phyloP scores from a whole-genome alignment of 306 rosid species.

The Luffa acutangula region DNA sequence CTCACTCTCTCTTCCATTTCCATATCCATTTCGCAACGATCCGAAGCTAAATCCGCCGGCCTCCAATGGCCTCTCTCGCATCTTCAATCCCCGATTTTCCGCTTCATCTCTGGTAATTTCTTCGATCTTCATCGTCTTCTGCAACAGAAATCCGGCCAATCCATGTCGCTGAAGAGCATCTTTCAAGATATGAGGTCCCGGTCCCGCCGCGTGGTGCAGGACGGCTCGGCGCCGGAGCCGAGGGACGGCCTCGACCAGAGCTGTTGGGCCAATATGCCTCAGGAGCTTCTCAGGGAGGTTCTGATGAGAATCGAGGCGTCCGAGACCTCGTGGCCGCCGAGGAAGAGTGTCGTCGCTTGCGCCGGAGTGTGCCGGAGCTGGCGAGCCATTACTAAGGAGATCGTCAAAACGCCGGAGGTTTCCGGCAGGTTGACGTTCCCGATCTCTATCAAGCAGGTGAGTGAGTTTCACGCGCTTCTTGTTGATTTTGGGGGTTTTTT shows the following conservation, averaged over 20 bases:
- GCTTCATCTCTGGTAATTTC: not conserved
- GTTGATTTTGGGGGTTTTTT: not conserved
- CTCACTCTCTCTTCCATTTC: not conserved
- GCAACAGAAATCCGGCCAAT: not conserved
- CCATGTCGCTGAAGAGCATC: slow-evolving; percentile 50
- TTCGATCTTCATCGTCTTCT: not conserved
- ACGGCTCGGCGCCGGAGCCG: slow-evolving; percentile 13
- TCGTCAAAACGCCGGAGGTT: slow-evolving; percentile 64
- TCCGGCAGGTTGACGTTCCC: slow-evolving; percentile 78
- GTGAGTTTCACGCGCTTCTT: not conserved
- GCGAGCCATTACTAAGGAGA: slow-evolving; percentile 67
- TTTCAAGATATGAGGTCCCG: slow-evolving; percentile 70
- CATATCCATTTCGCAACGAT: not conserved
- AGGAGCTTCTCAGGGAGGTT: slow-evolving; percentile 84
- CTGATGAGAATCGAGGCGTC: slow-evolving; percentile 60
- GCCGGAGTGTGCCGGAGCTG: slow-evolving; percentile 96
- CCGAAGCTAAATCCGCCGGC: not conserved
- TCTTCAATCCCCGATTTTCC: not conserved
- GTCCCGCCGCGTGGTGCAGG: slow-evolving; percentile 60
- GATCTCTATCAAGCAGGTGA: slow-evolving; percentile 86
- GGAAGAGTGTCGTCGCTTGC: slow-evolving; percentile 77
- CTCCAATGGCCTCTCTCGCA: not conserved
- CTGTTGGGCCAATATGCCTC: slow-evolving; percentile 90
- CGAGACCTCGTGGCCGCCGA: slow-evolving; percentile 73
- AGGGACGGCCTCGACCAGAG: slow-evolving; percentile 43